These are phyloP conservation scores for Pisolithus thermaeus DNA, from an alignment of 1,284 basidiomycete species.

Conservation along the genomic window DNA sequence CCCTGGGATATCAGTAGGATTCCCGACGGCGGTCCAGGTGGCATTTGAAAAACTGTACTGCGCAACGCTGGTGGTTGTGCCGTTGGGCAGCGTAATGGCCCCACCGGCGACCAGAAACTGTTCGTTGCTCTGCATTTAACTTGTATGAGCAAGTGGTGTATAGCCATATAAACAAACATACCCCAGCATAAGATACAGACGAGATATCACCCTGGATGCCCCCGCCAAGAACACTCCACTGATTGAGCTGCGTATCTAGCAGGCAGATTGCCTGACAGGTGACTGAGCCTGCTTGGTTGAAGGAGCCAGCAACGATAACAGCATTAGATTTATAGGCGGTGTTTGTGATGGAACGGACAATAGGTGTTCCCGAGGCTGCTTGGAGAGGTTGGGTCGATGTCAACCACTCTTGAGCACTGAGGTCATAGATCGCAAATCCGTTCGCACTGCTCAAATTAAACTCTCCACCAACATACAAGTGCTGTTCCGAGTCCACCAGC, in stretches of 20 bases:
- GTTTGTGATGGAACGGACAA: constrained; percentile 71
- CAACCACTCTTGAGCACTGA: constrained; percentile 57
- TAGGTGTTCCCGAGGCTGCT: constrained; percentile 43
- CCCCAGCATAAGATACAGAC: constrained; percentile 76
- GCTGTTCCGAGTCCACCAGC: constrained; percentile 55
- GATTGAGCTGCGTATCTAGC: constrained; percentile 60
- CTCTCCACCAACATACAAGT: constrained; percentile 77
- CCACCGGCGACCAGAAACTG: constrained; percentile 70
- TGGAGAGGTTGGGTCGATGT: constrained; percentile 53
- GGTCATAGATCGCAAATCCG: constrained; percentile 75
- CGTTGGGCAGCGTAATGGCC: constrained; percentile 61
- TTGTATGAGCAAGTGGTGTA: constrained; percentile 7
- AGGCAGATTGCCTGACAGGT: constrained; percentile 78
- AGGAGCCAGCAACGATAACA: constrained; percentile 83
- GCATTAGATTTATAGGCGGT: constrained; percentile 57
- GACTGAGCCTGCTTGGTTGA: constrained; percentile 72
- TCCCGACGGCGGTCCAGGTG: constrained; percentile 75
- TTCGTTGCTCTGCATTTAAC: constrained; percentile 44
- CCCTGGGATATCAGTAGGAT: constrained; percentile 66
- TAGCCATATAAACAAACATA: constrained; percentile 34
- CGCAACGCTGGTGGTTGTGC: constrained; percentile 61
- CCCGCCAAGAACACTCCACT: constrained; percentile 80
- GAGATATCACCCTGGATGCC: constrained; percentile 82
- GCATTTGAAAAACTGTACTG: constrained; percentile 63
- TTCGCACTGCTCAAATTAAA: constrained; percentile 57